phyloP scores from a whole-genome alignment of 345 rosid genomes.

The Gossypium raimondii region DNA sequence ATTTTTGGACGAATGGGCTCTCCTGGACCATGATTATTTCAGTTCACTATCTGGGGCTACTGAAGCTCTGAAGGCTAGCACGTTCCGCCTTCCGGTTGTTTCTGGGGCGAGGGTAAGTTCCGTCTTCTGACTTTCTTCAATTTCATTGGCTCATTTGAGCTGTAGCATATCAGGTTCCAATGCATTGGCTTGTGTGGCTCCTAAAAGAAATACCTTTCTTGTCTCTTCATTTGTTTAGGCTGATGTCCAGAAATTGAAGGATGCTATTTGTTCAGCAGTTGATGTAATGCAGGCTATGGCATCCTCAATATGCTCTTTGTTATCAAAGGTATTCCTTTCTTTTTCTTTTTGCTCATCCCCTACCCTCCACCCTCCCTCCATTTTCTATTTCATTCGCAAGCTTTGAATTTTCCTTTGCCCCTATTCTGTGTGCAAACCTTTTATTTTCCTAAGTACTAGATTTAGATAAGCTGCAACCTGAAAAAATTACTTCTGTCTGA shows the following conservation, averaged over 20 bases:
- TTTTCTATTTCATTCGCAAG: not conserved
- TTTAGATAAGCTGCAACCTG: not conserved
- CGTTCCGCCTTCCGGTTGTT: conserved; percentile 81
- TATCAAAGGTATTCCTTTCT: conserved; percentile 48
- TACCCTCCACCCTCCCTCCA: not conserved
- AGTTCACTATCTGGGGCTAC: conserved; percentile 68
- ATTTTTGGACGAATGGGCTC: conserved; percentile 58
- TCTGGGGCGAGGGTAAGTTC: conserved; percentile 61
- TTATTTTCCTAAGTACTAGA: not conserved
- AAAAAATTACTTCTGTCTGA: not conserved
- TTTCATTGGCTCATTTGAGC: not conserved
- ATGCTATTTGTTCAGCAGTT: conserved; percentile 78
- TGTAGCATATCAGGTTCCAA: conserved; percentile 4
- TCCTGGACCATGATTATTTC: conserved; percentile 52
- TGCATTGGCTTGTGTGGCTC: not conserved
- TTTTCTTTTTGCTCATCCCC: not conserved
- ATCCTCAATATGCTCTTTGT: conserved; percentile 62
- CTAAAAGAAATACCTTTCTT: not conserved
- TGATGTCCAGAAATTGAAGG: conserved; percentile 63
- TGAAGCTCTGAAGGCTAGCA: conserved; percentile 78
- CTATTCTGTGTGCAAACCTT: not conserved
- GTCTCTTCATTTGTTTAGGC: conserved; percentile 43
- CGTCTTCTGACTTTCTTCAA: not conserved
- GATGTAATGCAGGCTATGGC: conserved; percentile 95
- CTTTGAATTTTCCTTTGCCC: not conserved